Conservation (phyloP, 768 basidiomycete species). For the Collybia sp. region DNA sequence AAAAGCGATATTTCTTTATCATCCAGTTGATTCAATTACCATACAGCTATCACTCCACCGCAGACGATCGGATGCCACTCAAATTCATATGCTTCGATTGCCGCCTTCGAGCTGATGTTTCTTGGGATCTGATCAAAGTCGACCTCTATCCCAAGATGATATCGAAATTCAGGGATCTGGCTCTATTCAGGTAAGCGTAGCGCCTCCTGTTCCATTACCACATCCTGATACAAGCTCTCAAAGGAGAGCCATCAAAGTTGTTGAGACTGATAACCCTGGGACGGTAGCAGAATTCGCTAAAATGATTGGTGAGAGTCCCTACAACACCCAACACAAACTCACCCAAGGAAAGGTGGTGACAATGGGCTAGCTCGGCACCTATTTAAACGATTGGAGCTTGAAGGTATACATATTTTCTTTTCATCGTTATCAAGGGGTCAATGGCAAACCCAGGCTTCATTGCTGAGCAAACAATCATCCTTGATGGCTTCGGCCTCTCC, state of each 20-base stretch:
- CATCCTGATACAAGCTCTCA: background rate
- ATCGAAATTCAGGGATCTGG: constrained; percentile 62
- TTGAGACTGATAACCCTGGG: constrained; percentile 42
- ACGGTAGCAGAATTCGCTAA: constrained; percentile 51
- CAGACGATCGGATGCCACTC: constrained; percentile 53
- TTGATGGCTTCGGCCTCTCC: constrained; percentile 46
- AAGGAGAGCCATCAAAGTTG: constrained; percentile 28
- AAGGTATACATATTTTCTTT: constrained; percentile 39
- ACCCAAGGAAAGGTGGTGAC: constrained; percentile 39
- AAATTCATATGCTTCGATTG: constrained; percentile 76
- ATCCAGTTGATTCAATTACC: background rate
- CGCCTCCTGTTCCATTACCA: background rate
- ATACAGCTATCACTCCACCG: constrained; percentile 54
- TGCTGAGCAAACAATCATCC: constrained; percentile 38
- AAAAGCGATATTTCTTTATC: background rate
- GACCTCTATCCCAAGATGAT: constrained; percentile 55
- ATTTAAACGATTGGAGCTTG: constrained; percentile 63
- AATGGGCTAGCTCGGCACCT: constrained; percentile 53
- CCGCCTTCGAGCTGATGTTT: constrained; percentile 57
- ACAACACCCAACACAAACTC: background rate
- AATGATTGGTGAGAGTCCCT: constrained; percentile 43
- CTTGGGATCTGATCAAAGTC: constrained; percentile 66
- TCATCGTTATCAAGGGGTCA: background rate
- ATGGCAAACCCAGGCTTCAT: constrained; percentile 49
- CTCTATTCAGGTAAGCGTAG: constrained; percentile 56